These are phyloP conservation scores for Hibiscus mutabilis DNA, from an alignment of 345 rosid species.

Conservation along the genomic window DNA sequence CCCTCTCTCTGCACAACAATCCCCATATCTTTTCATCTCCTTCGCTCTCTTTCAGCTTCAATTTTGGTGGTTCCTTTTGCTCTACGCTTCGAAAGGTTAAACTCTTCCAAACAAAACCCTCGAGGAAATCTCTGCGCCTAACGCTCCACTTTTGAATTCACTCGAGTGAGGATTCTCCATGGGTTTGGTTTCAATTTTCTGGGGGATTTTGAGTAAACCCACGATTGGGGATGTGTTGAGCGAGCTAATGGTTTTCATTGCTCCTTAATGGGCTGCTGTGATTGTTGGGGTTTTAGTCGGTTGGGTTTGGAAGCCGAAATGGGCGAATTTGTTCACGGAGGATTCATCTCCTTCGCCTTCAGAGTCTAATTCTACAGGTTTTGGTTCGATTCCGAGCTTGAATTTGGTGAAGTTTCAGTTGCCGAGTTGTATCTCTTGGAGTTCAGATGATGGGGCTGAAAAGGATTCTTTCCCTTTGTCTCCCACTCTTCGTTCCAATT, in stretches of 20 bases:
- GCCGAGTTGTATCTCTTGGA: slow-evolving; percentile 42
- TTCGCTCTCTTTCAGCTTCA: neutral
- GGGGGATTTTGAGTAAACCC: slow-evolving; percentile 45
- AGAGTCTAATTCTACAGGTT: slow-evolving; percentile 5
- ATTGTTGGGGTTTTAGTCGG: slow-evolving; percentile 81
- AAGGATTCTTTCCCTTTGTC: slow-evolving; percentile 20
- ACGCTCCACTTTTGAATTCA: slow-evolving; percentile 11
- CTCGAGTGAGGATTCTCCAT: slow-evolving; percentile 37
- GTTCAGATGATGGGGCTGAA: slow-evolving; percentile 26
- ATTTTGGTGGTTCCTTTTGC: neutral
- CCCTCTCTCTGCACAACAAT: too few relatives aligned
- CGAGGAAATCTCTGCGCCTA: slow-evolving; percentile 32
- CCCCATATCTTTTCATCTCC: neutral
- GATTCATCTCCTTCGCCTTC: slow-evolving; percentile 2
- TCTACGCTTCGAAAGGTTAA: too few relatives aligned
- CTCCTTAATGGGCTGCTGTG: slow-evolving; percentile 86
- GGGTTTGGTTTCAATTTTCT: slow-evolving; percentile 46
- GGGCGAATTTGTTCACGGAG: slow-evolving; percentile 53
- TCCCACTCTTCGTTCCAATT: slow-evolving; percentile 21
- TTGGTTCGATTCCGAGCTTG: slow-evolving; percentile 31
- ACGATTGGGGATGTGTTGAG: slow-evolving; percentile 33
- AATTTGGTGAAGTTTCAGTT: slow-evolving; percentile 45
- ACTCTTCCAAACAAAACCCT: slow-evolving; percentile 22
- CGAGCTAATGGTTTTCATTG: slow-evolving; percentile 43
- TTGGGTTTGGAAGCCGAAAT: slow-evolving; percentile 92